Evolutionary conservation across 1,139 yeast species (phyloP).

Genomic region (Hanseniaspora uvarum): DNA sequence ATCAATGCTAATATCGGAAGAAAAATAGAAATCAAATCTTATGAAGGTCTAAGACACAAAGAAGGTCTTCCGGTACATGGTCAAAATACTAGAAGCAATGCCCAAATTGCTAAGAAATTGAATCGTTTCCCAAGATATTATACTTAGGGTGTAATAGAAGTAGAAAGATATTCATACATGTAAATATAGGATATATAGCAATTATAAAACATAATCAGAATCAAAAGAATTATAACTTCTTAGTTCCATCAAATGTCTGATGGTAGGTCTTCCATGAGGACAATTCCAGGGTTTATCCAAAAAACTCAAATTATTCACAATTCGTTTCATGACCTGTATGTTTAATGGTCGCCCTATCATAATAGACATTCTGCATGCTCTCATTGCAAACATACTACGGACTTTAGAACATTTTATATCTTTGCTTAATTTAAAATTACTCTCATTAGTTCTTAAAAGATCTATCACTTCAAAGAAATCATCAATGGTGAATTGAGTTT

Average conservation of each 20-base stretch:
- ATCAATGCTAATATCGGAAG: slow-evolving; percentile 68
- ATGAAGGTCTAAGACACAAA: slow-evolving; percentile 83
- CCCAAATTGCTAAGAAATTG: slow-evolving; percentile 75
- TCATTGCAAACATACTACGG: slow-evolving; percentile 76
- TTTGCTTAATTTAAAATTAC: slow-evolving; percentile 31
- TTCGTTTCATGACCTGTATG: slow-evolving; percentile 47
- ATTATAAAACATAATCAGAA: slow-evolving; percentile 33
- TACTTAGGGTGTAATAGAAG: background rate
- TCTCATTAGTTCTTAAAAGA: slow-evolving; percentile 40
- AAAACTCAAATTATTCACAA: slow-evolving; percentile 56
- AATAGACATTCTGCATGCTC: slow-evolving; percentile 87
- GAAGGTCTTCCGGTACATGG: slow-evolving; percentile 86
- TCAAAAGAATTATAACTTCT: slow-evolving; percentile 39
- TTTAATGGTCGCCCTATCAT: slow-evolving; percentile 79
- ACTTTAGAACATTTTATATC: slow-evolving; percentile 62
- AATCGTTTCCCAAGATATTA: slow-evolving; percentile 57
- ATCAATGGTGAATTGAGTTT: slow-evolving; percentile 49
- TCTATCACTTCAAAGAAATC: slow-evolving; percentile 74
- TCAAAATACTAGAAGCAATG: slow-evolving; percentile 85
- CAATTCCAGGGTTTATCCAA: slow-evolving; percentile 97
- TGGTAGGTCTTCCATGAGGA: slow-evolving; percentile 96
- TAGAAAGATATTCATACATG: background rate
- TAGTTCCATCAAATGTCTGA: slow-evolving; percentile 72
- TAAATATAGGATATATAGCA: slow-evolving; percentile 1
- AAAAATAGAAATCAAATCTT: slow-evolving; percentile 75